Evolutionary conservation across 2,329 filamentous ascomycete genomes (phyloP).

Genomic region (Camptophora hylomeconis): DNA sequence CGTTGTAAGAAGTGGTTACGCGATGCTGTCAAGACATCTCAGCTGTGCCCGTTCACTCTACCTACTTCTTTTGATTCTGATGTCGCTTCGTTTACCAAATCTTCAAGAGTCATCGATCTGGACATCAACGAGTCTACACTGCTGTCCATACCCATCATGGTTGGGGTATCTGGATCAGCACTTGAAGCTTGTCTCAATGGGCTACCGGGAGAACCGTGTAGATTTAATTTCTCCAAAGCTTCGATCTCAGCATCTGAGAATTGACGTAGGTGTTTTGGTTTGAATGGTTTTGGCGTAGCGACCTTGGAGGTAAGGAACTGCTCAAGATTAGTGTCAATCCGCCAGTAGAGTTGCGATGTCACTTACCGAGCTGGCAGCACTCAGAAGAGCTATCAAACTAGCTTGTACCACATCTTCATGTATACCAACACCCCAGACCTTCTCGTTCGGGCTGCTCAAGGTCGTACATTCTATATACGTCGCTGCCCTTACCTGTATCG

Average conservation of each 20-base stretch:
- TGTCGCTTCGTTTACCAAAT: too few relatives aligned
- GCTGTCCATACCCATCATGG: too few relatives aligned
- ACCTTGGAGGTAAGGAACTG: constrained; percentile 63
- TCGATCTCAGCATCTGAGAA: constrained; percentile 31
- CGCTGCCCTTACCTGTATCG: constrained; percentile 72
- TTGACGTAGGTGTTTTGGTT: constrained; percentile 42
- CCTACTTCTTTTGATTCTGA: too few relatives aligned
- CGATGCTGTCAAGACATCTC: too few relatives aligned
- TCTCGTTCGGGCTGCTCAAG: constrained; percentile 48
- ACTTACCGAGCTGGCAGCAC: constrained; percentile 74
- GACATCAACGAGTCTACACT: too few relatives aligned
- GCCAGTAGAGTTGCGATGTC: background rate
- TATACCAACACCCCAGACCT: constrained; percentile 82
- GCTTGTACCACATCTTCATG: constrained; percentile 88
- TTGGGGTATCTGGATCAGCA: too few relatives aligned
- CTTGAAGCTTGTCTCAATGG: too few relatives aligned
- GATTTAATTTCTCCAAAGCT: constrained; percentile 28
- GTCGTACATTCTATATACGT: constrained; percentile 85
- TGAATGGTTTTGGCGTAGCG: constrained; percentile 53
- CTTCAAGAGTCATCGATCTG: too few relatives aligned
- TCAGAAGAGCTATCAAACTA: constrained; percentile 72
- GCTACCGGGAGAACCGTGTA: too few relatives aligned
- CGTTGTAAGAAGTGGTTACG: too few relatives aligned
- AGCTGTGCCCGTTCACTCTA: too few relatives aligned
- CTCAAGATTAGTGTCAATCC: constrained; percentile 7